These are phyloP conservation scores for Hypoxylon intermedium DNA, from an alignment of 495 filamentous ascomycete species.

Conservation along the genomic window DNA sequence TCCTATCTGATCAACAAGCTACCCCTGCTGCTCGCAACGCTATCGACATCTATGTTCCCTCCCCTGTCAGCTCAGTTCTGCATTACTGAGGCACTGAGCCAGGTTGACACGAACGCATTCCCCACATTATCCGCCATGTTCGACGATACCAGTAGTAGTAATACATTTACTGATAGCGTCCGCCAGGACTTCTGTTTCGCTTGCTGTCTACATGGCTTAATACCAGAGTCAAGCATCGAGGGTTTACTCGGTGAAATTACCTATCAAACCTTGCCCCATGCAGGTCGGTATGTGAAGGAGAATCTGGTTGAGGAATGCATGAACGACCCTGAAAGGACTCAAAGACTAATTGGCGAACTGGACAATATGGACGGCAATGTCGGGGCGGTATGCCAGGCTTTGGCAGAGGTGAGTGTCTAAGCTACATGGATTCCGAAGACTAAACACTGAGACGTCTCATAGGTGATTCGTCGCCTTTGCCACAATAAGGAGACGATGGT, in stretches of 20 bases:
- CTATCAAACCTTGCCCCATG: conserved; percentile 77
- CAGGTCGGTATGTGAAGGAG: conserved; percentile 77
- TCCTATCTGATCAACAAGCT: conserved; percentile 95
- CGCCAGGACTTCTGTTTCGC: conserved; percentile 92
- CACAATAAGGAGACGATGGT: conserved; percentile 88
- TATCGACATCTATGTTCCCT: conserved; percentile 65
- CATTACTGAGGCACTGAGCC: conserved; percentile 77
- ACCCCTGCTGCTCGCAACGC: conserved; percentile 74
- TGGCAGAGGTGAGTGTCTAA: conserved; percentile 69
- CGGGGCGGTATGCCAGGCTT: conserved; percentile 81
- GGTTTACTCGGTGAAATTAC: conserved; percentile 83
- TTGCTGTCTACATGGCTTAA: conserved; percentile 83
- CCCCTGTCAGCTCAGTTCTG: conserved; percentile 76
- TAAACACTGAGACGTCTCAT: conserved; percentile 25
- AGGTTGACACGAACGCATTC: conserved; percentile 79
- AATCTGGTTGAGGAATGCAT: conserved; percentile 76
- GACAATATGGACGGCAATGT: conserved; percentile 96
- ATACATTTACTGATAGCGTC: conserved; percentile 78
- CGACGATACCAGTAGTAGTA: conserved; percentile 71
- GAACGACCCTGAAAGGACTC: conserved; percentile 71
- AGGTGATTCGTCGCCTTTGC: conserved; percentile 82
- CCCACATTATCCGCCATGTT: conserved; percentile 82
- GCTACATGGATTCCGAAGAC: background rate
- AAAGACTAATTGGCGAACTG: conserved; percentile 77
- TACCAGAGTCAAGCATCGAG: conserved; percentile 79